Base-by-base conservation (phyloP, 1,284 basidiomycete genomes). In the Microbotryomycetes sp. region DNA sequence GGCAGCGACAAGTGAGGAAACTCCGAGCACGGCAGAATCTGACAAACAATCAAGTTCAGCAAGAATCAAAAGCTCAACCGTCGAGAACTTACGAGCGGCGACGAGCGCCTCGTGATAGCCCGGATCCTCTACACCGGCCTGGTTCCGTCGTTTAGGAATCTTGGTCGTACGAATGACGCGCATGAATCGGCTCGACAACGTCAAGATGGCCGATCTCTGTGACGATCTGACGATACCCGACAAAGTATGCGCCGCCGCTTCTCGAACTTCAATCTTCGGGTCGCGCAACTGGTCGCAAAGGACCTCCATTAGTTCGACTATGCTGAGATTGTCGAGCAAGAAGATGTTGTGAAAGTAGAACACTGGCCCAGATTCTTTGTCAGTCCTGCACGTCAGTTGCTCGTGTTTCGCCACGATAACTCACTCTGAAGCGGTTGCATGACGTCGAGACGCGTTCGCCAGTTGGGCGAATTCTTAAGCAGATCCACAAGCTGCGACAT, bases 211-310 rank as follows among this genome's bases (percentile, higher is more conserved):
- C 62, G 89, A 83, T 57, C 93, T 82, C 74, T 97, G 91, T 13
- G 91, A 94, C 73, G 91, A 96, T 65, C 94, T 82, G 41, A 98
- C 83, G 67, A 98, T 86, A 23, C 91, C 89, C 21, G 89, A 88
- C 31, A 98, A 79, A 46, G 90, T 88, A 5, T 86, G 86, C 4
- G 89, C 89, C n/a, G 91, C 89, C 81, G 89, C 92, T 75, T 92
- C 89, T 62, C 92, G 83, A 29, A 97, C 92, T 77, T 97, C 92
- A 56, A 93, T 85, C 62, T 94, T 94, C 72, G 89, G 87, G 74
- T 97, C 92, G 27, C 83, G 81, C 53, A 97, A 78, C 73, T 92
- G 92, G 54, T 86, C 83, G 28, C 90, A 80, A 52, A 94, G 79
- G 31, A 73, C 73, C 68, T 78, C 70, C 30, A 71, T 56, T 21